phyloP scores from a whole-genome alignment of 108 stramenopile species.

The Cyclotella distinguenda region DNA sequence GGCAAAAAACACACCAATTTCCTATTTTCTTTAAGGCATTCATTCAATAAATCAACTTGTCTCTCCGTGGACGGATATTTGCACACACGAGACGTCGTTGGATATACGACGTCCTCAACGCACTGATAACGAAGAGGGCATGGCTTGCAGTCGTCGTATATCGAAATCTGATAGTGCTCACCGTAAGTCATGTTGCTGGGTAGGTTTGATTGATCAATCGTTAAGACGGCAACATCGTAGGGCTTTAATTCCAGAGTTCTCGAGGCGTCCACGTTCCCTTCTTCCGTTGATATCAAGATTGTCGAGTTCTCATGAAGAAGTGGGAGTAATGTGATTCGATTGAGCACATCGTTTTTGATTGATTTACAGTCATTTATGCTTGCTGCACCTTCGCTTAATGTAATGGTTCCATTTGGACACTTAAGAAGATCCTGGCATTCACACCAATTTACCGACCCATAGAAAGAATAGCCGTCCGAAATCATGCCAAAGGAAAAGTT shows the following conservation, averaged over 20 bases:
- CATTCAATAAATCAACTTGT: constrained; percentile 39
- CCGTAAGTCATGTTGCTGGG: constrained; percentile 75
- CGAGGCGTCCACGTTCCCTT: constrained; percentile 39
- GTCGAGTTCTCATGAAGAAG: background rate
- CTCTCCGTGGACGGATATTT: constrained; percentile 20
- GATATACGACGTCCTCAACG: constrained; percentile 15
- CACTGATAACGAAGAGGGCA: constrained; percentile 80
- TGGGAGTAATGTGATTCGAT: constrained; percentile 35
- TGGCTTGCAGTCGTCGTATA: constrained; percentile 84
- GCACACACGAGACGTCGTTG: constrained; percentile 6
- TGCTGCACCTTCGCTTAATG: constrained; percentile 29
- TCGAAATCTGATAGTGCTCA: constrained; percentile 70
- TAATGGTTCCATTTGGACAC: constrained; percentile 80
- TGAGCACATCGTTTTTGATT: constrained; percentile 42
- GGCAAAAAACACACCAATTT: constrained; percentile 45
- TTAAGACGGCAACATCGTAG: constrained; percentile 66
- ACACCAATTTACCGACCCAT: constrained; percentile 68
- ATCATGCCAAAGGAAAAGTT: constrained; percentile 1
- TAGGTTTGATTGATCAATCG: constrained; percentile 62
- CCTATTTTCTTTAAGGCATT: constrained; percentile 48
- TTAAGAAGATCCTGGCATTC: constrained; percentile 68
- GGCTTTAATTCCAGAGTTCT: constrained; percentile 56
- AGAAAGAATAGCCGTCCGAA: constrained; percentile 15
- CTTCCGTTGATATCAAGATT: constrained; percentile 15
- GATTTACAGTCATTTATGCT: constrained; percentile 58